These are phyloP conservation scores for Stenogyne calaminthoides DNA, from an alignment of 305 asterid species.

Conservation along the genomic window DNA sequence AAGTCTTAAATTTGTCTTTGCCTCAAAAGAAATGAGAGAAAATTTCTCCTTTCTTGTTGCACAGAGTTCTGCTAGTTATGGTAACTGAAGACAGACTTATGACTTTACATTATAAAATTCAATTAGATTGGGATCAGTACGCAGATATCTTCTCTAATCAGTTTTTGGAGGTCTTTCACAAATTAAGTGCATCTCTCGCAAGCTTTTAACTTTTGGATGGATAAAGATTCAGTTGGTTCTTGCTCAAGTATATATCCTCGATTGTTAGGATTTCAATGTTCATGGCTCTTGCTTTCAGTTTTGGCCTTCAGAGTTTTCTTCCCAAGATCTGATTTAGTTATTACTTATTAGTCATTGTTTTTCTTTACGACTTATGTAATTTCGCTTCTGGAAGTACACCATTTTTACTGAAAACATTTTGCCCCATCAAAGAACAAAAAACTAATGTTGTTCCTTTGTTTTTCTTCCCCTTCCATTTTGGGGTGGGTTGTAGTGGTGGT, in stretches of 20 bases:
- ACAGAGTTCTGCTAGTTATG: neutral
- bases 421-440: neutral
- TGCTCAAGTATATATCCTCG: neutral
- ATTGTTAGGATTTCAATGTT: neutral
- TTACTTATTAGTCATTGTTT: no score
- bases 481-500: neutral
- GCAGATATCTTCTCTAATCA: neutral
- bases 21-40: neutral
- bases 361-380: neutral
- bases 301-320: neutral
- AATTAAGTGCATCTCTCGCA: neutral
- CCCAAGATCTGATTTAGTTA: neutral
- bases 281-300: neutral
- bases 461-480: neutral
- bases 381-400: neutral
- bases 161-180: conserved; percentile 2
- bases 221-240: neutral
- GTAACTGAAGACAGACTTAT: neutral
- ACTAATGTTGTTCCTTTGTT: no score
- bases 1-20: neutral
- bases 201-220: conserved; percentile 1
- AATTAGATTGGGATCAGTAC: neutral
- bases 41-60: neutral
- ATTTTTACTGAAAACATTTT: neutral
- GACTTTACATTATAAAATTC: neutral